Evolutionary conservation across 441 rosid genomes (phyloP).

Genomic region (Macaranga tanarius): DNA sequence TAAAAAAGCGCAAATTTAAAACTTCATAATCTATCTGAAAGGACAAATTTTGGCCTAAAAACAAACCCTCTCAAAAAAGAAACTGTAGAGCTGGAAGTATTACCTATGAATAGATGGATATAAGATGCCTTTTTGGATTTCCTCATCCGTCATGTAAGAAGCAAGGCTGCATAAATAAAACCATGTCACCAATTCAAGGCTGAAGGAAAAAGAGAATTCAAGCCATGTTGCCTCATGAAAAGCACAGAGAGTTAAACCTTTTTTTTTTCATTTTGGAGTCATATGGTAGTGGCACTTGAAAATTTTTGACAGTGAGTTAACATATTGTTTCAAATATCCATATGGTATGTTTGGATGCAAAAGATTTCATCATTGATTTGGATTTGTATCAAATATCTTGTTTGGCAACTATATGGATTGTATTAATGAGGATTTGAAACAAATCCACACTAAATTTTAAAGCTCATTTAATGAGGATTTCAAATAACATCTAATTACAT

Average conservation of each 20-base stretch:
- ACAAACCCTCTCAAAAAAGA: neutral
- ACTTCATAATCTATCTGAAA: neutral
- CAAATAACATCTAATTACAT: no score
- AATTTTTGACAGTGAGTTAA: neutral
- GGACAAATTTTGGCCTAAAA: neutral
- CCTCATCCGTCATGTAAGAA: constrained; percentile 88
- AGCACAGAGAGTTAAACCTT: neutral
- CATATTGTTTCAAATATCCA: neutral
- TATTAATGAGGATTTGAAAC: no score
- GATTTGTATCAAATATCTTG: no score
- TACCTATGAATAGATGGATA: constrained; percentile 88
- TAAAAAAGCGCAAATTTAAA: neutral
- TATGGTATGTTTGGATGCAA: no score
- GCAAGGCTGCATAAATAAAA: constrained; percentile 70
- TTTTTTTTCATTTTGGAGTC: neutral
- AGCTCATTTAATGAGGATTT: no score
- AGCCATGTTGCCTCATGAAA: neutral
- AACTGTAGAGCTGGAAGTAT: constrained; percentile 12
- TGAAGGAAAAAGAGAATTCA: constrained; percentile 7
- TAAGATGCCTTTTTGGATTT: constrained; percentile 67
- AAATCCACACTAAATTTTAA: no score
- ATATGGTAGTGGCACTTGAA: neutral
- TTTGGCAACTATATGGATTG: no score
- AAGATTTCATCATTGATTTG: no score
- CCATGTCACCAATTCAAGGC: constrained; percentile 15